Conservation (phyloP, 1,284 basidiomycete species). For the Cutaneotrichosporon mucoides region DNA sequence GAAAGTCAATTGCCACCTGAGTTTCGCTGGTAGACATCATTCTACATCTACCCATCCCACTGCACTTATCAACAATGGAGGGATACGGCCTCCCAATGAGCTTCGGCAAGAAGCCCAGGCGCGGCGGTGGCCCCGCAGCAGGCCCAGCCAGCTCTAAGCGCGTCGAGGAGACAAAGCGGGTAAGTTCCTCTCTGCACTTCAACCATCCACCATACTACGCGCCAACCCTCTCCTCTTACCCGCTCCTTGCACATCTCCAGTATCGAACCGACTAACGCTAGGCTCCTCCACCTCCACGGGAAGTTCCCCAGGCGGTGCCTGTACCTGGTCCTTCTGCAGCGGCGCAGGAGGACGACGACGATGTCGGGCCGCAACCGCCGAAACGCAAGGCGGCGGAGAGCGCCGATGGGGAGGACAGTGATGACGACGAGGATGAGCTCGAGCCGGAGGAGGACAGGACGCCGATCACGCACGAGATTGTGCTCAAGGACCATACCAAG, state of each 20-base stretch:
- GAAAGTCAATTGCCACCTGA: neutral
- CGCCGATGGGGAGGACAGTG: conserved; percentile 21
- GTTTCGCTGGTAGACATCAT: neutral
- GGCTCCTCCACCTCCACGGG: neutral
- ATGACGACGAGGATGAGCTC: conserved; percentile 25
- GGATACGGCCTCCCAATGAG: conserved; percentile 47
- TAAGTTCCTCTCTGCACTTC: neutral
- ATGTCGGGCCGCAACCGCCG: conserved; percentile 36
- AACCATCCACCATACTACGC: too few species aligned
- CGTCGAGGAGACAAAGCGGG: conserved; percentile 46
- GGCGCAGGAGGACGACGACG: conserved; percentile 25
- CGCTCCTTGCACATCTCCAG: too few species aligned
- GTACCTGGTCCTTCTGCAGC: conserved; percentile 4
- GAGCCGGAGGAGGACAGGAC: conserved; percentile 44
- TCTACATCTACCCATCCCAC: neutral
- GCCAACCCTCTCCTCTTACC: too few species aligned
- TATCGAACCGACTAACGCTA: neutral
- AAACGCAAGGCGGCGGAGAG: conserved; percentile 31
- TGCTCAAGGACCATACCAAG: conserved; percentile 89
- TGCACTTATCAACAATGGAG: conserved; percentile 33
- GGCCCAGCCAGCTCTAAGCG: conserved; percentile 28
- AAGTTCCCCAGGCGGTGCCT: conserved; percentile 6
- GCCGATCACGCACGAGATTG: conserved; percentile 67
- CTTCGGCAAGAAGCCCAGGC: conserved; percentile 50
- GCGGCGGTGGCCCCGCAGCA: neutral